These are phyloP conservation scores for Paraurostyla sp. DNA, from an alignment of 73 alveolate species.

Conservation along the genomic window DNA sequence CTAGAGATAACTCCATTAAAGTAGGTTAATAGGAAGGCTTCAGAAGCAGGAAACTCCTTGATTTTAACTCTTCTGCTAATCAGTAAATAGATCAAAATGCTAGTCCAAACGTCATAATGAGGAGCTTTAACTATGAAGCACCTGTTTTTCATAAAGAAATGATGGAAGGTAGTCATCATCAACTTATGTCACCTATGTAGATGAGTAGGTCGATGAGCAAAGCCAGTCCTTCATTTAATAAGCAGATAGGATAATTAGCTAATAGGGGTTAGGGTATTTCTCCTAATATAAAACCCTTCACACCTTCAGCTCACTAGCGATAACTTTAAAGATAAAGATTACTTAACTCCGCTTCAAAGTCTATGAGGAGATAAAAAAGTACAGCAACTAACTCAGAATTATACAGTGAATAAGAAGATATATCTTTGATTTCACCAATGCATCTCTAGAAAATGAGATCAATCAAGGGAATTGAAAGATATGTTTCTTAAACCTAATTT, in stretches of 20 bases:
- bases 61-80: neutral
- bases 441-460: neutral
- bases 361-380: neutral
- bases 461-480: neutral
- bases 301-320: neutral
- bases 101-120: constrained; percentile 3
- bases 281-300: neutral
- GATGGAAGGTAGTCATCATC: too few relatives aligned
- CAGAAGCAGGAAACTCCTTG: constrained; percentile 23
- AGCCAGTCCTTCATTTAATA: neutral
- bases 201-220: neutral
- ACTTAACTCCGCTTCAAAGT: too few relatives aligned
- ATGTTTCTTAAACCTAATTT: neutral
- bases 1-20: neutral
- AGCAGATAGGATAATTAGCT: neutral
- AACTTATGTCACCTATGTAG: neutral
- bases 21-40: neutral
- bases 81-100: neutral
- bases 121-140: neutral
- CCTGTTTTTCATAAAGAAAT: too few relatives aligned
- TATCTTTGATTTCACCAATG: neutral
- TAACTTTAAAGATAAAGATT: neutral
- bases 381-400: neutral
- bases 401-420: neutral
- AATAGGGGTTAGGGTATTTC: neutral